A percentile compares a stretch with the other conserved stretches of the same genome.
Evolutionary conservation across 768 basidiomycete genomes (phyloP).

Genomic region (Pleurotus ostreatus): DNA sequence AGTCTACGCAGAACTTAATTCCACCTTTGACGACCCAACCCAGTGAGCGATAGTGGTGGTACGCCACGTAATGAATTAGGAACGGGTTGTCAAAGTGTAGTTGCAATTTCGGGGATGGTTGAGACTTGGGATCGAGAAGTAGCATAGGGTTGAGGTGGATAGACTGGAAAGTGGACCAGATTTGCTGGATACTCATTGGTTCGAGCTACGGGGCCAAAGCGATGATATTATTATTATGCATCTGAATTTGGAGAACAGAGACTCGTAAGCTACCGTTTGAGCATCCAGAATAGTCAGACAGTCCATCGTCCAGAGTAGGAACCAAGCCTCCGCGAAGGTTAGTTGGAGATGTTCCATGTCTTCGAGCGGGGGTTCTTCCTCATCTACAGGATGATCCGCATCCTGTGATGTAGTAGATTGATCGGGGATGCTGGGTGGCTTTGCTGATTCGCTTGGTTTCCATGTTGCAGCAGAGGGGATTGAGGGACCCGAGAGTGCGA

Average conservation of each 20-base stretch:
- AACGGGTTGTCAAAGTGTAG: constrained; percentile 87
- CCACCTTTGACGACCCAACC: constrained; percentile 97
- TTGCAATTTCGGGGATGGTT: constrained; percentile 19
- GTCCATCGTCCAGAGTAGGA: constrained; percentile 79
- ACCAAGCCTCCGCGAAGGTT: constrained; percentile 86
- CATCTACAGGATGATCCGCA: constrained; percentile 27
- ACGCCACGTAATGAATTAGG: constrained; percentile 82
- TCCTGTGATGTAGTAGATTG: constrained; percentile 22
- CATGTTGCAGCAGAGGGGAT: constrained; percentile 83
- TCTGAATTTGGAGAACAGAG: constrained; percentile 1
- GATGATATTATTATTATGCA: not conserved
- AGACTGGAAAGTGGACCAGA: constrained; percentile 64
- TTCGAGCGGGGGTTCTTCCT: constrained; percentile 52
- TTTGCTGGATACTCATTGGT: constrained; percentile 49
- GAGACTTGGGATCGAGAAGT: constrained; percentile 14
- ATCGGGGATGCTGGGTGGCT: constrained; percentile 10
- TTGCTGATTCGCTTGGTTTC: constrained; percentile 44
- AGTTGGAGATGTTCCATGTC: constrained; percentile 91
- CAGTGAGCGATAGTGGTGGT: constrained; percentile 93
- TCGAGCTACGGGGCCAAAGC: constrained; percentile 35
- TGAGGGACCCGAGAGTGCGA: constrained; percentile 52
- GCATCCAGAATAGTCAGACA: constrained; percentile 72
- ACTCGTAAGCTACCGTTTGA: constrained; percentile 47
- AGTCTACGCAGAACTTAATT: constrained; percentile 97
- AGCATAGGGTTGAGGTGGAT: constrained; percentile 42